A percentile compares a stretch with the other conserved stretches of the same genome.
Conservation (phyloP, 2,329 filamentous ascomycete species). For the Verticillium alfalfae region DNA sequence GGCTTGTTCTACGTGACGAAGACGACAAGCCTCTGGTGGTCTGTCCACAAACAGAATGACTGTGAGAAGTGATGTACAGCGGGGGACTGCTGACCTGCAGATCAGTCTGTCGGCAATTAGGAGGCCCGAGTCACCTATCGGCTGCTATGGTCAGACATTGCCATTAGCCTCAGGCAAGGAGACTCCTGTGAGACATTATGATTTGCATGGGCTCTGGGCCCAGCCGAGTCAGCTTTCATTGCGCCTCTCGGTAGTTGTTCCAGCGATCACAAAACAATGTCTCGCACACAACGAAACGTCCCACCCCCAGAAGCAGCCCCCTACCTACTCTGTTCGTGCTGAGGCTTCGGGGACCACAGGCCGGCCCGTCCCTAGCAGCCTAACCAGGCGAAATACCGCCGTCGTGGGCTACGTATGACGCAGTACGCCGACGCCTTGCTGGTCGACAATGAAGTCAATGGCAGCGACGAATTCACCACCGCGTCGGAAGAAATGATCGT, state of each 20-base stretch:
- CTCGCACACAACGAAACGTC: background rate
- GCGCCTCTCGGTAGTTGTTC: background rate
- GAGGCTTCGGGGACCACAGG: conserved; percentile 2
- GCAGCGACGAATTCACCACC: background rate
- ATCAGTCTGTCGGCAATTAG: background rate
- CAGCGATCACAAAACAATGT: background rate
- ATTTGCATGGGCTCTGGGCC: background rate
- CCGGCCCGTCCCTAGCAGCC: conserved; percentile 12
- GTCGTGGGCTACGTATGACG: background rate
- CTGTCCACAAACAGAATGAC: background rate
- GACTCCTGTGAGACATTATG: background rate
- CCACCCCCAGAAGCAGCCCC: conserved; percentile 2
- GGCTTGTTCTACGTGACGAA: background rate
- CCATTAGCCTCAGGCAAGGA: background rate
- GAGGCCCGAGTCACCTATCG: background rate
- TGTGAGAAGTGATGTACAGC: background rate
- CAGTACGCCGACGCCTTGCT: background rate
- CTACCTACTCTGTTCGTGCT: conserved; percentile 5
- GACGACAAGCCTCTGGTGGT: background rate
- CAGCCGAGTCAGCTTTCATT: background rate
- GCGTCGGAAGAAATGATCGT: background rate
- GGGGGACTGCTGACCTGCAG: background rate
- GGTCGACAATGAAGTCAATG: too few species aligned
- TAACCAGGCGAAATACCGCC: background rate
- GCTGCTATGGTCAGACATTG: background rate